Base-by-base conservation (phyloP, 2,329 filamentous ascomycete genomes). In the Albifimbria verrucaria region DNA sequence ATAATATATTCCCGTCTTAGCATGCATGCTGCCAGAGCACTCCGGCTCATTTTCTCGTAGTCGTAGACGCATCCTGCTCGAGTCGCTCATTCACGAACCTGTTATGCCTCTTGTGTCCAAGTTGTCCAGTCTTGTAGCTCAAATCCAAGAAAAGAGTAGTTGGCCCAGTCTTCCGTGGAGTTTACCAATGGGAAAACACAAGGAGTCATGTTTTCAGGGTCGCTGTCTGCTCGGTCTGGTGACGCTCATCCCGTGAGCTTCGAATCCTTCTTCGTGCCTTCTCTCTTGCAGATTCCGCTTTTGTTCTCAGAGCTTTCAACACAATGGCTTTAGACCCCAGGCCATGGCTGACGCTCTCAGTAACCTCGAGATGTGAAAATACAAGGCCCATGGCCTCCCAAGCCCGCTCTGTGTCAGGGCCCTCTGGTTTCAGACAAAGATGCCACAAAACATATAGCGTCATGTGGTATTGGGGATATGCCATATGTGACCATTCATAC, bases 391-490 rank as follows among this genome's bases (percentile, higher is more conserved):
- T 17, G 4, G 28, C 42, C 17, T 57, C 32, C 72, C 73, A 75
- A 1, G 70, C 71, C 21, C 66, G 61, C 1, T 68, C 65, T 1
- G 60, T 59, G 26, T 57, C 60, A 2, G 56, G 54, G 1, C 66
- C 68, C 0, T 58, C 55, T 0, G 72, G 72, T 53, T 58, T 62
- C 6, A 74, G 61, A 52, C 69, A 71, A 17, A 74, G 57, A 52
- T 72, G 65, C 70, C 72, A 74, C 7, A 75, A 59, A 2, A 69
- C 54, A 52, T 73, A 74, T 6, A 71, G 68, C 3, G 70, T 52
- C 7, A 68, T 57, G 47, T 73, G 65, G 36, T 68, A 73, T 55
- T 72, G 71, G 2, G 68, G 66, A 41, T 65, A 74, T 9, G 65
- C 65, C n/a, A 64, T 63, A 15, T 56, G 57, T 0, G 65, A 48